These are phyloP conservation scores for Apophysomyces elegans DNA, from an alignment of 371 early-diverging fungal species.

Conservation along the genomic window DNA sequence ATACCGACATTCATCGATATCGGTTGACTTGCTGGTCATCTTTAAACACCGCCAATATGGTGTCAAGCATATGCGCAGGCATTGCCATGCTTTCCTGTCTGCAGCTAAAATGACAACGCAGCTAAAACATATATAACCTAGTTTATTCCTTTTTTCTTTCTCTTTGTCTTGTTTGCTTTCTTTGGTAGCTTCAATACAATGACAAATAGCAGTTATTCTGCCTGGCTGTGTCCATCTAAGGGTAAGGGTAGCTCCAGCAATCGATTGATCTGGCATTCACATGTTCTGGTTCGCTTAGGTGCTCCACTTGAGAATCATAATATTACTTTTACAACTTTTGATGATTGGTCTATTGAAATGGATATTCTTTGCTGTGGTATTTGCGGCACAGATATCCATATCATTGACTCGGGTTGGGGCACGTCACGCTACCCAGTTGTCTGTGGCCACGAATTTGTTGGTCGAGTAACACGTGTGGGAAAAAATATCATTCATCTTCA, in stretches of 20 bases:
- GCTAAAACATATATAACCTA: not conserved
- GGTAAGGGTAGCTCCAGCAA: not conserved
- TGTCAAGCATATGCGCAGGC: too few species aligned
- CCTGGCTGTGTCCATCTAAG: not conserved
- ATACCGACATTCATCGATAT: not conserved
- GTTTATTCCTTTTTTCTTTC: not conserved
- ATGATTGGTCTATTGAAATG: constrained; percentile 59
- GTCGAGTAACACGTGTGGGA: constrained; percentile 50
- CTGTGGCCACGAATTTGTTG: constrained; percentile 69
- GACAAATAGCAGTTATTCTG: not conserved
- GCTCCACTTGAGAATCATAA: constrained; percentile 24
- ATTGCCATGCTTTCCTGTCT: not conserved
- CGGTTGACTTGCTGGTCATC: too few species aligned
- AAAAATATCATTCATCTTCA: constrained; percentile 43
- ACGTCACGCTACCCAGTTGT: constrained; percentile 62
- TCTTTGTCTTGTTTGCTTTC: not conserved
- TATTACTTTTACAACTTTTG: constrained; percentile 32
- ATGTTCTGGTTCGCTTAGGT: constrained; percentile 5
- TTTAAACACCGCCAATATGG: too few species aligned
- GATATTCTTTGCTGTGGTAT: constrained; percentile 61
- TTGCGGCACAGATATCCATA: constrained; percentile 53
- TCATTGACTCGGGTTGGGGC: constrained; percentile 70
- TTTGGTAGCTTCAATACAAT: not conserved
- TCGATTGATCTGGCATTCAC: not conserved
- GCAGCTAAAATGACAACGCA: too few species aligned